Conservation (phyloP, 768 basidiomycete genomes). For the Paxillus involutus region DNA sequence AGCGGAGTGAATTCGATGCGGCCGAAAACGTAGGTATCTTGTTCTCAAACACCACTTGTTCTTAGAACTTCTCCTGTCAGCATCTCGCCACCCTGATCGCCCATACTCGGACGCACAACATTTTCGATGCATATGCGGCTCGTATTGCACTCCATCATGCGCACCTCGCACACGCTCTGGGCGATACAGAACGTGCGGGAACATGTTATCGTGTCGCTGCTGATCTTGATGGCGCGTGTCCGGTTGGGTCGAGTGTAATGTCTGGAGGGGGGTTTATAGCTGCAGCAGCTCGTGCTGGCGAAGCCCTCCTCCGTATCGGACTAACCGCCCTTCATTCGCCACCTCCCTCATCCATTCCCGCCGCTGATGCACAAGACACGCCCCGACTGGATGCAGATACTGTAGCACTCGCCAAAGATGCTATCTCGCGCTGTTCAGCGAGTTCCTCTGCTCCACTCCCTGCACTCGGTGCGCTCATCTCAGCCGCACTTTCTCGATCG, state of each 20-base stretch:
- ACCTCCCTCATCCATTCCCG: neutral
- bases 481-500: slow-evolving; percentile 17
- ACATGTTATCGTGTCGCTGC: slow-evolving; percentile 66
- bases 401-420: slow-evolving; percentile 22
- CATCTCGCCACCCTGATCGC: slow-evolving; percentile 53
- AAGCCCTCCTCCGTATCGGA: slow-evolving; percentile 52
- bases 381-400: slow-evolving; percentile 18
- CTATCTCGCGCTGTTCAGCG: slow-evolving; percentile 23
- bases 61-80: slow-evolving; percentile 6
- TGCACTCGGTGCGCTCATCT: slow-evolving; percentile 14
- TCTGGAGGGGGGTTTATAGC: slow-evolving; percentile 39
- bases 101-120: slow-evolving; percentile 55
- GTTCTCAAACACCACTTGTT: neutral
- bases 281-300: slow-evolving; percentile 51
- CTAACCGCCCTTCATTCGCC: slow-evolving; percentile 19
- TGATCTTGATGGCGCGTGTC: slow-evolving; percentile 37
- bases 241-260: slow-evolving; percentile 21
- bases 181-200: slow-evolving; percentile 50
- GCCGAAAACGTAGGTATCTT: slow-evolving; percentile 52
- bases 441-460: slow-evolving; percentile 19
- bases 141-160: slow-evolving; percentile 69
- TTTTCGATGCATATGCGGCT: slow-evolving; percentile 57
- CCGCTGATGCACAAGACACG: too few species aligned
- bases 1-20: slow-evolving; percentile 65
- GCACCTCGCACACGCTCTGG: slow-evolving; percentile 70